These are phyloP conservation scores for Pochonia chlamydosporia DNA, from an alignment of 2,329 filamentous ascomycete genomes.

Conservation along the genomic window DNA sequence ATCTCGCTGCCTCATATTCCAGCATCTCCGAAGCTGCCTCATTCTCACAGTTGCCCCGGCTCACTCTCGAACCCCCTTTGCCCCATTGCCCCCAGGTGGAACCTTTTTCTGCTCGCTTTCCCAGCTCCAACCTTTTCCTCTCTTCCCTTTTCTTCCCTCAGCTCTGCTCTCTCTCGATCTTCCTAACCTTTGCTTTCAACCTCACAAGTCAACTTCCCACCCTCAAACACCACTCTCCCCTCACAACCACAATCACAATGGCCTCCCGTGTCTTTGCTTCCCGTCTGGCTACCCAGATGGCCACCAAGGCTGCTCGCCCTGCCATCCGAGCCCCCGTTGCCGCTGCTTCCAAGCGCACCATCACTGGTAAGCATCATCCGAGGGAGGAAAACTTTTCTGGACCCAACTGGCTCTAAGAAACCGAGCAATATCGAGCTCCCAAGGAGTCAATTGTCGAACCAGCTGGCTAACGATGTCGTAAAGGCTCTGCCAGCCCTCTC, in stretches of 20 bases:
- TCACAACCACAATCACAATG: slow-evolving; percentile 65
- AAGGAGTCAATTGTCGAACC: slow-evolving; percentile 25
- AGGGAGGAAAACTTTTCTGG: slow-evolving; percentile 22
- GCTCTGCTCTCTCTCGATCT: slow-evolving; percentile 25
- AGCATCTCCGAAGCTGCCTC: slow-evolving; percentile 11
- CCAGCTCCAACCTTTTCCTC: slow-evolving; percentile 30
- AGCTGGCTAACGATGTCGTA: slow-evolving; percentile 25
- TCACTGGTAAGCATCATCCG: slow-evolving; percentile 55
- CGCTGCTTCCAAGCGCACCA: slow-evolving; percentile 68
- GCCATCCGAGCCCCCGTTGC: slow-evolving; percentile 59
- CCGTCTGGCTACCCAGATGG: slow-evolving; percentile 71
- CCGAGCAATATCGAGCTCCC: slow-evolving; percentile 17
- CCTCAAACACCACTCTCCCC: slow-evolving; percentile 19
- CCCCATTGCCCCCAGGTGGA: slow-evolving; percentile 25
- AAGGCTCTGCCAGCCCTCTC: slow-evolving; percentile 57
- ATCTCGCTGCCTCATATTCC: slow-evolving; percentile 22
- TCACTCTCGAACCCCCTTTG: slow-evolving; percentile 26
- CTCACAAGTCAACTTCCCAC: slow-evolving; percentile 24
- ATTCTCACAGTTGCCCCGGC: slow-evolving; percentile 28
- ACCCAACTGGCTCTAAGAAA: slow-evolving; percentile 4
- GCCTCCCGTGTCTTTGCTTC: slow-evolving; percentile 73
- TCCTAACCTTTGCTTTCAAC: slow-evolving; percentile 28
- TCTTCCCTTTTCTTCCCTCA: slow-evolving; percentile 34
- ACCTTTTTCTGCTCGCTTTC: slow-evolving; percentile 27
- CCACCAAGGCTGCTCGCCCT: slow-evolving; percentile 72